A percentile compares a stretch with the other conserved stretches of the same genome.
phyloP scores from a whole-genome alignment of 169 alveolate genomes.

The Cyclospora cayetanensis region DNA sequence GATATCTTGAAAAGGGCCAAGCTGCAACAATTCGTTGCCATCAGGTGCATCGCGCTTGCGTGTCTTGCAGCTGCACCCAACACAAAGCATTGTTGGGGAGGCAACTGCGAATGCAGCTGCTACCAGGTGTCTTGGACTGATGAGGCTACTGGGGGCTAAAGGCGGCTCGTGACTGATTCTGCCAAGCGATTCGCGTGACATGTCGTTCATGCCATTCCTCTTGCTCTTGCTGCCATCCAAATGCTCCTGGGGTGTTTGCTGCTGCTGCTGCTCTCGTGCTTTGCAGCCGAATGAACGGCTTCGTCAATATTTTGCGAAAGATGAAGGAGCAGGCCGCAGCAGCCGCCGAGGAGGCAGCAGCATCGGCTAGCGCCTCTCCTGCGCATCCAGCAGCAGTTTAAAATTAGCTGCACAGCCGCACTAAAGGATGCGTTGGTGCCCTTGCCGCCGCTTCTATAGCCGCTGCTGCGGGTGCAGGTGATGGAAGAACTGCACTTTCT shows the following conservation, averaged over 20 bases:
- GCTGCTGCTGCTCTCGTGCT: background rate
- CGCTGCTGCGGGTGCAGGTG: no score
- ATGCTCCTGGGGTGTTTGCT: background rate
- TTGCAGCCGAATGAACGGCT: background rate
- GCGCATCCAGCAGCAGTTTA: no score
- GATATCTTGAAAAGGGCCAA: background rate
- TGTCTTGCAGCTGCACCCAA: background rate
- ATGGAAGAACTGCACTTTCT: no score
- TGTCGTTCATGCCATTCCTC: background rate
- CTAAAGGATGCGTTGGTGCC: no score
- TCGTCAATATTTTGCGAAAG: background rate
- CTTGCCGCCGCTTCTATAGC: no score
- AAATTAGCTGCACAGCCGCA: no score
- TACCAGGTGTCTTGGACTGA: no score
- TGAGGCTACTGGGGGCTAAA: background rate
- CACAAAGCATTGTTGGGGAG: background rate
- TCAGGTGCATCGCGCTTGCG: background rate
- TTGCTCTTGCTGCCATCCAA: background rate
- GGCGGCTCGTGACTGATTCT: background rate
- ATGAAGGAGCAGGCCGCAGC: background rate
- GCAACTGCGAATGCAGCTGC: background rate
- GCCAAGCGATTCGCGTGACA: background rate
- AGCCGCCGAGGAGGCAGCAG: background rate
- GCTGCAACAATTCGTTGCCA: background rate
- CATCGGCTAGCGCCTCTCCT: no score